These are phyloP conservation scores for Fusarium burgessii DNA, from an alignment of 2,329 filamentous ascomycete species.

Conservation along the genomic window DNA sequence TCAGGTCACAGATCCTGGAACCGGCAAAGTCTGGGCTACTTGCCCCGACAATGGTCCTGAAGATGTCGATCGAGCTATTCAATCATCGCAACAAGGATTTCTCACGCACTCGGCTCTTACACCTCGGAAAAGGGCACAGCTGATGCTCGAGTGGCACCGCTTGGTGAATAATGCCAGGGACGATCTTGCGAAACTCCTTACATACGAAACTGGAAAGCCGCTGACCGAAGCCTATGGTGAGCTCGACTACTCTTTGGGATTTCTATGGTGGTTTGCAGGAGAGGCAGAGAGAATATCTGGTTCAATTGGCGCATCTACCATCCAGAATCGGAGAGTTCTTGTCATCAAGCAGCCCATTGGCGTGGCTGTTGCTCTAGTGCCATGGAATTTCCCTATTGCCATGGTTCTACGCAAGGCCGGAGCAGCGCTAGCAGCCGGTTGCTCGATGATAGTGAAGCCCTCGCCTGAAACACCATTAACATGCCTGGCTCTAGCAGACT, in stretches of 20 bases:
- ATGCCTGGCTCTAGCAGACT: conserved; percentile 74
- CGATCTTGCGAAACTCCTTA: conserved; percentile 55
- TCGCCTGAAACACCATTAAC: conserved; percentile 80
- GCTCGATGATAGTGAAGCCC: conserved; percentile 79
- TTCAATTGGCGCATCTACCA: conserved; percentile 67
- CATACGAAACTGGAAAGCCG: conserved; percentile 65
- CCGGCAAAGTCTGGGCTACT: background rate
- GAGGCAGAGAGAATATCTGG: conserved; percentile 57
- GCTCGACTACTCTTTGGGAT: conserved; percentile 65
- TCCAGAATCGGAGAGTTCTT: conserved; percentile 66
- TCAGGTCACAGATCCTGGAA: background rate
- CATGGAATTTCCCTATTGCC: conserved; percentile 71
- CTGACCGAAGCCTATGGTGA: conserved; percentile 66
- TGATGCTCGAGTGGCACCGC: conserved; percentile 52
- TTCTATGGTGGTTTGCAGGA: conserved; percentile 68
- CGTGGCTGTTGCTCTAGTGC: conserved; percentile 50
- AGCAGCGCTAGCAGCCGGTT: conserved; percentile 75
- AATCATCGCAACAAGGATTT: background rate
- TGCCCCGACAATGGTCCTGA: background rate
- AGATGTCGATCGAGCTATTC: background rate
- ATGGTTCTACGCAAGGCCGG: conserved; percentile 62
- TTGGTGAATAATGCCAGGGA: conserved; percentile 50
- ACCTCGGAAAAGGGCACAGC: conserved; percentile 48
- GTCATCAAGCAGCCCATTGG: conserved; percentile 70
- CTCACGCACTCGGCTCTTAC: background rate